Evolutionary conservation across 2,329 filamentous ascomycete species (phyloP).

Genomic region (Achaetomium macrosporum): DNA sequence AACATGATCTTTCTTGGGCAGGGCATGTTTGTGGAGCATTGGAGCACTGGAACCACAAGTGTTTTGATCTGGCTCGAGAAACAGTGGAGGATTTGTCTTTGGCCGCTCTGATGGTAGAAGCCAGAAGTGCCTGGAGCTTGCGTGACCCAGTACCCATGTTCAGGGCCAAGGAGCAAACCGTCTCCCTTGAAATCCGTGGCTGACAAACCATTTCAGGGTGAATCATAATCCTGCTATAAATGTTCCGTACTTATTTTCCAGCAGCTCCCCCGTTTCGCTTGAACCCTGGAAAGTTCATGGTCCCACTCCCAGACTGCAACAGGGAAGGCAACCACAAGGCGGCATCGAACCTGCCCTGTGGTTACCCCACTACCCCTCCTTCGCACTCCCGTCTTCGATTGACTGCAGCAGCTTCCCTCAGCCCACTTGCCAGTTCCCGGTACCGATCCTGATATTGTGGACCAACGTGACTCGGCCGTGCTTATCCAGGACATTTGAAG

Average conservation of each 20-base stretch:
- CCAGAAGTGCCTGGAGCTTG: too few relatives aligned
- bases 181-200: not conserved
- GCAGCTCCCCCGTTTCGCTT: not conserved
- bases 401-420: constrained; percentile 1
- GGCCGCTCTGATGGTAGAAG: too few relatives aligned
- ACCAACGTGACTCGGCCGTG: not conserved
- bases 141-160: too few relatives aligned
- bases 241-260: too few relatives aligned
- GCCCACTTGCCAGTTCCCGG: too few relatives aligned
- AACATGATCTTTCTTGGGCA: constrained; percentile 6
- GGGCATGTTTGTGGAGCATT: not conserved
- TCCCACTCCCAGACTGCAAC: too few relatives aligned
- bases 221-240: too few relatives aligned
- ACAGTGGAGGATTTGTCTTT: too few relatives aligned
- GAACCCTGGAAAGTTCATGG: not conserved
- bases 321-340: not conserved
- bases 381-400: not conserved
- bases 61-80: too few relatives aligned
- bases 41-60: too few relatives aligned
- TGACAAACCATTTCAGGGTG: too few relatives aligned
- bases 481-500: not conserved
- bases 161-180: too few relatives aligned
- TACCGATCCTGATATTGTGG: not conserved
- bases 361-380: constrained; percentile 10
- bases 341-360: not conserved